Base-by-base conservation (phyloP, 176 grass and related monocot genomes). In the Luzula sylvatica region DNA sequence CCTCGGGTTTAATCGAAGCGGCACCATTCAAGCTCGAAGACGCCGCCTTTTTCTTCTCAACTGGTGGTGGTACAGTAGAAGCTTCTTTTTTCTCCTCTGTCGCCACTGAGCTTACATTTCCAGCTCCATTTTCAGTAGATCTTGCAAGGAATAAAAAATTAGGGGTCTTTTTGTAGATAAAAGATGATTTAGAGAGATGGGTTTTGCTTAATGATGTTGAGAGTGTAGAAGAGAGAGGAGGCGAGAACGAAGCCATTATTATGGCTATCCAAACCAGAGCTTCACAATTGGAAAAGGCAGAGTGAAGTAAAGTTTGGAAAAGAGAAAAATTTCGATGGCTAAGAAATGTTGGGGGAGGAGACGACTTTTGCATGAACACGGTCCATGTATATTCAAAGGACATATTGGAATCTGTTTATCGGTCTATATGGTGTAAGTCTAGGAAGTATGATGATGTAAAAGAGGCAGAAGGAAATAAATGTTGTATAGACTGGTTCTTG, bases 211-310 rank as follows among this genome's bases (percentile, higher is more conserved):
- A 25, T 30, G 70, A 58, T 67, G 60, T 25, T 22, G 75, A 50
- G 46, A 67, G 52, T 30, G 75, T 17, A 8, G 61, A 71, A 50
- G 19, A 55, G 12, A 53, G 61, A 68, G 63, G 50, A 25, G 66
- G 53, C 20, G 73, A 65, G 66, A 72, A 60, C 3, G 61, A 79
- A 50, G 61, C 75, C 75, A 79, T 55, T 52, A 53, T 35, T 32
- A 35, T 38, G 53, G 49, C 28, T 7, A 42, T 38, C 13, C 14
- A 28, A 59, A 64, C 45, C 20, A 19, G 30, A 35, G 30, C 30
- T 35, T 35, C 0, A 35, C 30, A 35, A 35, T 9, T 35, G 5
- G 9, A 35, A 35, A 35, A 35, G 0, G 11, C 9, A 48, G 25
- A 46, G 59, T 46, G 46, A 64, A 49, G 25, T 17, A 19, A 12